phyloP scores from a whole-genome alignment of 163 green algal species.

The Trebouxia gelatinosa region DNA sequence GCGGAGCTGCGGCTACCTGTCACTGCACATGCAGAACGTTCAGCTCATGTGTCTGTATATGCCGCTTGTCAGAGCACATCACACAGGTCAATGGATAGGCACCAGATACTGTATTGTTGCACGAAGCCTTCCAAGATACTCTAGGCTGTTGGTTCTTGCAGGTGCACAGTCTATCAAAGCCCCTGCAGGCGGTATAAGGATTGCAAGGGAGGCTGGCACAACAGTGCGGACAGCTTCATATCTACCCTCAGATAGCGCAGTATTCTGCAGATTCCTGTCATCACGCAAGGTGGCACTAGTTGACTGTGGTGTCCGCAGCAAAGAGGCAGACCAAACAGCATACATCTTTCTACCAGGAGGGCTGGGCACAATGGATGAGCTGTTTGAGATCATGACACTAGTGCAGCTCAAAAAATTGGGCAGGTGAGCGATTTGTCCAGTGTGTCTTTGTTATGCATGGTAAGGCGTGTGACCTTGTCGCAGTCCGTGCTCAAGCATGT shows the following conservation, averaged over 20 bases:
- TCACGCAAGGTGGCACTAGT: slow-evolving; percentile 69
- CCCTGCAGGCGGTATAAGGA: slow-evolving; percentile 68
- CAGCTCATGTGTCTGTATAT: too few species aligned
- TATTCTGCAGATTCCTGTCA: slow-evolving; percentile 72
- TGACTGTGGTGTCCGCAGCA: slow-evolving; percentile 55
- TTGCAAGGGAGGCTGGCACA: slow-evolving; percentile 70
- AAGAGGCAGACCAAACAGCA: slow-evolving; percentile 53
- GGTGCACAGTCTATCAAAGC: slow-evolving; percentile 53
- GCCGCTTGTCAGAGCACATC: too few species aligned
- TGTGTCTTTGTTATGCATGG: too few species aligned
- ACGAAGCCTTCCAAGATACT: too few species aligned
- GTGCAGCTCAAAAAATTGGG: slow-evolving; percentile 70
- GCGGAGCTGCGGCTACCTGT: too few species aligned
- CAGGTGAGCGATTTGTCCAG: slow-evolving; percentile 15
- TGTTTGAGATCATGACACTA: slow-evolving; percentile 68
- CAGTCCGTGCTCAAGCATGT: too few species aligned
- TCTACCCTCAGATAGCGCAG: slow-evolving; percentile 46
- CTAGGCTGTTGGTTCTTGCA: too few species aligned
- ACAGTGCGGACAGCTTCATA: slow-evolving; percentile 65
- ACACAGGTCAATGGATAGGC: too few species aligned
- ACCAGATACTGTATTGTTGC: too few species aligned
- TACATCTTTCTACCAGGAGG: slow-evolving; percentile 72
- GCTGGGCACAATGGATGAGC: slow-evolving; percentile 68
- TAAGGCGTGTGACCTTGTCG: too few species aligned
- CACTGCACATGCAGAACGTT: too few species aligned